phyloP scores from a whole-genome alignment of 176 grass and related monocot species.

The Rhynchospora pubera region DNA sequence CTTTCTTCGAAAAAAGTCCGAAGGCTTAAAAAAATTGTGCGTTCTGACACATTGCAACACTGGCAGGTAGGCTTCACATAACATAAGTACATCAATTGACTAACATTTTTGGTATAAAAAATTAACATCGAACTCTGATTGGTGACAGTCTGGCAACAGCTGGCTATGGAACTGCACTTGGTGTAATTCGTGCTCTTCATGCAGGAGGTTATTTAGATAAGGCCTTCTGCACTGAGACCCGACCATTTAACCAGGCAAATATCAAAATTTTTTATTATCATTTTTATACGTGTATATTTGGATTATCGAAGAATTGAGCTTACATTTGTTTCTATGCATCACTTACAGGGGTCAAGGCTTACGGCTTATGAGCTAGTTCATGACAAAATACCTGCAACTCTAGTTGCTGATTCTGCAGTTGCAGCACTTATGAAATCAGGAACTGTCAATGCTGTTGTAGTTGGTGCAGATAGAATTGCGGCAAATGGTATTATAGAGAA shows the following conservation, averaged over 20 bases:
- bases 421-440: slow-evolving; percentile 79
- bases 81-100: neutral
- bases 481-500: slow-evolving; percentile 51
- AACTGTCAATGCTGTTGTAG: slow-evolving; percentile 55
- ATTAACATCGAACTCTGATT: neutral
- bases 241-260: slow-evolving; percentile 88
- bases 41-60: slow-evolving; percentile 96
- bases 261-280: neutral
- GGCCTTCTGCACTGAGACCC: slow-evolving; percentile 94
- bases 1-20: slow-evolving; percentile 46
- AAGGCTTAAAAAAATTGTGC: slow-evolving; percentile 37
- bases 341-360: slow-evolving; percentile 81
- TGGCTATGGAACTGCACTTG: slow-evolving; percentile 93
- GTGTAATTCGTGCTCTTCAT: slow-evolving; percentile 80
- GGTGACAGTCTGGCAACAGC: slow-evolving; percentile 76
- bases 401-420: slow-evolving; percentile 89
- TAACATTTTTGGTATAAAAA: neutral
- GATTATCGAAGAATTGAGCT: neutral
- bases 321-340: neutral
- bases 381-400: slow-evolving; percentile 78
- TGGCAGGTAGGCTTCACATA: slow-evolving; percentile 44
- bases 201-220: slow-evolving; percentile 49
- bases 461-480: slow-evolving; percentile 80
- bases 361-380: slow-evolving; percentile 90
- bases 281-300: neutral